Evolutionary conservation across 106 monocot species (phyloP), one percentile per base, ranked within the genome.

Genomic region (Dactylorhiza incarnata): DNA sequence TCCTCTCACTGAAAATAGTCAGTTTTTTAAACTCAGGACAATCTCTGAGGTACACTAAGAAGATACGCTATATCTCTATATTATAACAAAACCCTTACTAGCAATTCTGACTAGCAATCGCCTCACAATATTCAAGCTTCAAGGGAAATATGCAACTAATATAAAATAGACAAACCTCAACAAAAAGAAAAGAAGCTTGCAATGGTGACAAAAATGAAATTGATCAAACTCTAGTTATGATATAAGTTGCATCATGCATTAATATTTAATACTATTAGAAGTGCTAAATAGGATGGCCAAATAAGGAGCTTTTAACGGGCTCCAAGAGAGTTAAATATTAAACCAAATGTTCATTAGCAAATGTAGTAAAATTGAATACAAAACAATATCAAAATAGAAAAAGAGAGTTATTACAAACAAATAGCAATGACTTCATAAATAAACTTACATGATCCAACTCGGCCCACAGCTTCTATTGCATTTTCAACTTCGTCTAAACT

Each of bases 391-490:
- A 63, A 4, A 65, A 9, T 65, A 3, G 19, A 26, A 65, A 65
- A 26, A 29, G 0, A 11, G 10, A 65, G 5, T 26, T 65, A 29
- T 65, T 26, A 65, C 12, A 29, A 65, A 65, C 12, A 10, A 65
- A 65, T 26, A 65, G 5, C 13, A 65, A n/a, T 69, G 15, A 37
- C 29, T 69, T 14, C 16, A 24, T 69, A 65, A 65, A 65, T 26
- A 65, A 3, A 83, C 91, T 83, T 83, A 97, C 97, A 84, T 54
- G 81, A 68, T 80, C 97, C 97, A 76, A 97, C 91, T 80, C 76
- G 86, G n/a, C 97, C 94, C 76, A 97, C 81, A 20, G 97, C 85
- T 85, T 97, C 97, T 71, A 97, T 73, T 51, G 81, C 87, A 80
- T 78, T 81, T 76, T 97, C 97, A 85, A 23, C 76, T 88, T 97